These are phyloP conservation scores for Agapanthus africanus DNA, from an alignment of 106 monocot species.

Conservation along the genomic window DNA sequence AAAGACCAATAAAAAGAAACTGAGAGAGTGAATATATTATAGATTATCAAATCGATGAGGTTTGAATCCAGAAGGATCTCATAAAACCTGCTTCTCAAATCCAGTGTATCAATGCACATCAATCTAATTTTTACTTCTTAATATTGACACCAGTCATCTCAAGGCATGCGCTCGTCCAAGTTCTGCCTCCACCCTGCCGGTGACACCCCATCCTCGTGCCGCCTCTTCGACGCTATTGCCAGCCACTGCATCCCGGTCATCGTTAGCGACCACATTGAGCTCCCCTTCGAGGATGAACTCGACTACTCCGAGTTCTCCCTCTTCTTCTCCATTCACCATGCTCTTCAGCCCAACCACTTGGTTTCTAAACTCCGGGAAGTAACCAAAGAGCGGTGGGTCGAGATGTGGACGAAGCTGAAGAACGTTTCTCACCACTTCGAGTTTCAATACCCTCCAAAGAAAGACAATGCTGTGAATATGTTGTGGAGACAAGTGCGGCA, in stretches of 20 bases:
- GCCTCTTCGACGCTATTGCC: conserved; percentile 89
- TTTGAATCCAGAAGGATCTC: too few species aligned
- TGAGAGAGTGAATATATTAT: too few species aligned
- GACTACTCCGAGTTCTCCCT: conserved; percentile 73
- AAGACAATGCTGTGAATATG: neutral
- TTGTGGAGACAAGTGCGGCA: neutral
- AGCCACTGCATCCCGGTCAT: conserved; percentile 95
- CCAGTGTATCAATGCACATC: too few species aligned
- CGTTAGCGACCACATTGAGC: conserved; percentile 77
- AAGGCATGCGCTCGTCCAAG: conserved; percentile 87
- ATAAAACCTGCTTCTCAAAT: too few species aligned
- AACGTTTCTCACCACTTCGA: neutral
- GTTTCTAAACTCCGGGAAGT: conserved; percentile 4
- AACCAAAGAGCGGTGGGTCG: neutral
- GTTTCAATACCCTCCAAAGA: neutral
- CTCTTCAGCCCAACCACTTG: conserved; percentile 54
- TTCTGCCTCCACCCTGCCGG: conserved; percentile 93
- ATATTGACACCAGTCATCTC: conserved; percentile 74
- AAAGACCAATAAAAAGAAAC: too few species aligned
- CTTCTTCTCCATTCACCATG: conserved; percentile 70
- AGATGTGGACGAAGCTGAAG: neutral
- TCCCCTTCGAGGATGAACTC: conserved; percentile 76
- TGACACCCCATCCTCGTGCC: conserved; percentile 91
- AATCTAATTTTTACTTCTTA: too few species aligned
- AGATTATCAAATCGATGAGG: too few species aligned